Percentiles rank a stretch among this genome's conserved stretches.
Conservation (phyloP, 345 rosid genomes). For the Lepidium didymum region DNA sequence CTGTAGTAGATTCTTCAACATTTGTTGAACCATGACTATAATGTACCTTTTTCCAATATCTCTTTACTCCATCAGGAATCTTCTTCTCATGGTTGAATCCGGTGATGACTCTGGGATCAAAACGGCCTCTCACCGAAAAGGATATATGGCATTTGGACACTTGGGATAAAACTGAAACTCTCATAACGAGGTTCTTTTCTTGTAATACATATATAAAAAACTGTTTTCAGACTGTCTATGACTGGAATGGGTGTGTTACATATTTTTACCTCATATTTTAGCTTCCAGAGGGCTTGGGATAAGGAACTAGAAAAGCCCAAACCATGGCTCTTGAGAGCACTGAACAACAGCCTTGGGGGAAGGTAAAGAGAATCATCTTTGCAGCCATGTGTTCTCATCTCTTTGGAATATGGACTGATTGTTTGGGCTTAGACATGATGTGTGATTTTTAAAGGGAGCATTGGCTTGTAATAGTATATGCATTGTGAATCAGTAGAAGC, state of each 20-base stretch:
- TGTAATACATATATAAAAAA: not conserved
- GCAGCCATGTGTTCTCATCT: constrained; percentile 1
- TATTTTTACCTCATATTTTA: constrained; percentile 28
- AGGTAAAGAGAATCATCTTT: constrained; percentile 40
- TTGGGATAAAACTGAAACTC: constrained; percentile 90
- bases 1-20: not conserved
- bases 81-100: constrained; percentile 86
- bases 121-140: constrained; percentile 84
- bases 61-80: constrained; percentile 33
- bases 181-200: constrained; percentile 47
- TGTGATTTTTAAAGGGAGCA: not conserved
- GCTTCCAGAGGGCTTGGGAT: constrained; percentile 85
- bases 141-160: constrained; percentile 90
- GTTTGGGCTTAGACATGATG: not conserved
- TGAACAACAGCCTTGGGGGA: constrained; percentile 81
- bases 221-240: constrained; percentile 12
- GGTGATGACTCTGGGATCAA: constrained; percentile 80
- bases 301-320: constrained; percentile 64
- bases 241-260: constrained; percentile 12
- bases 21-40: not conserved
- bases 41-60: not conserved
- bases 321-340: constrained; percentile 92
- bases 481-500: constrained; percentile 2
- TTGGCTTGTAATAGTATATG: not conserved
- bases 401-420: not conserved